Evolutionary conservation across 192 early-diverging fungal genomes (phyloP), one percentile per base, ranked within the genome.

Genomic region (Backusella macrospora): DNA sequence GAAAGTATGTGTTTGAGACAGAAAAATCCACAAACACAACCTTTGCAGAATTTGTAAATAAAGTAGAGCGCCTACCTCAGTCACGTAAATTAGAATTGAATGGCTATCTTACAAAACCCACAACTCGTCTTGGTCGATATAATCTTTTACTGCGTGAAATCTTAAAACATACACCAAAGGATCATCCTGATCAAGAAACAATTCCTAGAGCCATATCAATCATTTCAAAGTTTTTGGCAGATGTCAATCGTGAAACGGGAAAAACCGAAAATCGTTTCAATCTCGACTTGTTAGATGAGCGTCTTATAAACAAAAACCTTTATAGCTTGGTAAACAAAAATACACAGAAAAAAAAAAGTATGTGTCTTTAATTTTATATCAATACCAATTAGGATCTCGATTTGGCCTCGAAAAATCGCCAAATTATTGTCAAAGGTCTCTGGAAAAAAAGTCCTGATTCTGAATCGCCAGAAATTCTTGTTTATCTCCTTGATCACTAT

Each of bases 401-500:
- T 43, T 81, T 99, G 46, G 78, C 82, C 18, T 87, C 90, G 62
- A 88, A 91, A 64, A 85, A 86, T 48, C 85, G 96, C 40, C 78
- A 89, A 67, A 72, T 95, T 18, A 87, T 96, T 45, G 88, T 92
- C 72, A 93, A 95, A 62, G 95, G 96, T 48, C 82, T 87, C 37
- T 80, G 97, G 78, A 92, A 92, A n/a, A 86, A 89, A 40, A 70
- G 71, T 2, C 71, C 81, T 43, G 86, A 86, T 42, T 83, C 84
- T 18, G 90, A 90, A 64, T 90, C 88, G 21, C 78, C 89, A 0
- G 92, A 92, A 43, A 74, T 96, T 34, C 84, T 86, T 46, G 88
- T 97, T 29, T 92, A 94, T 75, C 76, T 98, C 46, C 89, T 99
- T 44, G 97, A 99, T 78, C 92, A 97, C 83, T 87, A 88, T 77